Evolutionary conservation across 192 early-diverging fungal genomes (phyloP), one percentile per base, ranked within the genome.

Genomic region (Coemansia sp.): DNA sequence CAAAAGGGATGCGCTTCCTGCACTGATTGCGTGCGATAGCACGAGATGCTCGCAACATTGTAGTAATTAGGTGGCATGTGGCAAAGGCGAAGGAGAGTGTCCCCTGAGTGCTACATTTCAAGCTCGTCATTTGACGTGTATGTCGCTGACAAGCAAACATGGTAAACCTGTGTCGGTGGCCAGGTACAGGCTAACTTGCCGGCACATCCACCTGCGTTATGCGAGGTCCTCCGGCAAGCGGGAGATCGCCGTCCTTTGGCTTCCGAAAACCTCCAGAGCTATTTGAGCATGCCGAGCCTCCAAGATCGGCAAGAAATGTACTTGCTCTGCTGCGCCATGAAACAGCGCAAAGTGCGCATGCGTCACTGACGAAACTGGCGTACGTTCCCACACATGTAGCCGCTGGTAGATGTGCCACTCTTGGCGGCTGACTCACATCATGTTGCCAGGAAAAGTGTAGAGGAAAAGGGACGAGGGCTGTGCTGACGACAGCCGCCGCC

Each of bases 151-250:
- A 32, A 32, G 60, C 50, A 62, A 14, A 26, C 52, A 52, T 55
- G 43, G 56, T n/a, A 38, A 58, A 17, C 21, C 41, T 7, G 57
- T 63, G 35, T 62, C 67, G 18, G n/a, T 19, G 22, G 62, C 37
- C 42, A 69, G 39, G 43, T 60, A 32, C 7, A 32, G 29, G 7
- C 29, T 32, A 7, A 32, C 29, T 32, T 32, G 29, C 29, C 29
- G 29, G 29, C 29, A 2, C 29, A 32, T 32, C 29, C 29, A 7
- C 29, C 29, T 7, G 29, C 29, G 29, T 32, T 32, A 32, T 32
- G 29, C 29, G 29, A 32, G 29, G 29, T 7, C 29, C n/a, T n/a
- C 29, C 2, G 29, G 29, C 7, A 32, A 7, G 7, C 29, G 29
- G 29, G 29, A 32, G 29, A 32, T 32, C 29, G 2, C 7, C 29